Evolutionary conservation across 2,329 filamentous ascomycete species (phyloP).

Genomic region (Polychaeton citri): DNA sequence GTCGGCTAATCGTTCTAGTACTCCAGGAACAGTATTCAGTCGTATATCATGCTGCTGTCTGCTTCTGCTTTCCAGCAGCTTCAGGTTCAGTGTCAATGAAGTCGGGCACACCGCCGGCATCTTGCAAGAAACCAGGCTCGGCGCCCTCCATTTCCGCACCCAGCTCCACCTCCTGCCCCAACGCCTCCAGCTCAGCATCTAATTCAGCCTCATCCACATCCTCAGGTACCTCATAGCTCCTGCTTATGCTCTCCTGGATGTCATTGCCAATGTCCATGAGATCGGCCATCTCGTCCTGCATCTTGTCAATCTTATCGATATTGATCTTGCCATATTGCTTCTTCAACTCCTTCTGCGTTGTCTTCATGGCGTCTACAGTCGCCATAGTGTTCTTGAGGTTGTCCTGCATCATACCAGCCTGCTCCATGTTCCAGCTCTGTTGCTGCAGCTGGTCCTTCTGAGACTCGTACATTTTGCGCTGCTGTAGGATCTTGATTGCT

Average conservation of each 20-base stretch:
- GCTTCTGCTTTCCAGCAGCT: conserved; percentile 16
- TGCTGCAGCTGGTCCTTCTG: conserved; percentile 88
- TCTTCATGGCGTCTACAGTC: conserved; percentile 94
- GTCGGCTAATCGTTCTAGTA: no score
- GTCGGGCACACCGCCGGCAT: conserved; percentile 61
- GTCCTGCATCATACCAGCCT: conserved; percentile 96
- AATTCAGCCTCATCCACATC: conserved; percentile 94
- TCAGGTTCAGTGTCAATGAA: conserved; percentile 83
- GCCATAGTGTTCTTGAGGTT: conserved; percentile 98
- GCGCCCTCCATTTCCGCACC: conserved; percentile 51
- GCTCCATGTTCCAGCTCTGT: conserved; percentile 99
- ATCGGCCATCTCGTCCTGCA: conserved; percentile 99
- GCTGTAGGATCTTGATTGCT: conserved; percentile 84
- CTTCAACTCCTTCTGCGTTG: conserved; percentile 80
- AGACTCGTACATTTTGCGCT: conserved; percentile 84
- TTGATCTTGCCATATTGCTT: conserved; percentile 96
- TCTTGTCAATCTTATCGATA: conserved; percentile 89
- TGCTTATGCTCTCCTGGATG: conserved; percentile 84
- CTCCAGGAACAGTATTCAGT: no score
- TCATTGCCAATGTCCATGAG: conserved; percentile 96
- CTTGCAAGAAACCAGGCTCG: conserved; percentile 75
- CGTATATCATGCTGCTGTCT: conserved; percentile 15
- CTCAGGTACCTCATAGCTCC: conserved; percentile 89
- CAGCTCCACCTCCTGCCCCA: conserved; percentile 87
- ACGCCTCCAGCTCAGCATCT: conserved; percentile 87